Evolutionary conservation across 108 stramenopile species (phyloP).

Genomic region (Pseudonitzschia multiseries): DNA sequence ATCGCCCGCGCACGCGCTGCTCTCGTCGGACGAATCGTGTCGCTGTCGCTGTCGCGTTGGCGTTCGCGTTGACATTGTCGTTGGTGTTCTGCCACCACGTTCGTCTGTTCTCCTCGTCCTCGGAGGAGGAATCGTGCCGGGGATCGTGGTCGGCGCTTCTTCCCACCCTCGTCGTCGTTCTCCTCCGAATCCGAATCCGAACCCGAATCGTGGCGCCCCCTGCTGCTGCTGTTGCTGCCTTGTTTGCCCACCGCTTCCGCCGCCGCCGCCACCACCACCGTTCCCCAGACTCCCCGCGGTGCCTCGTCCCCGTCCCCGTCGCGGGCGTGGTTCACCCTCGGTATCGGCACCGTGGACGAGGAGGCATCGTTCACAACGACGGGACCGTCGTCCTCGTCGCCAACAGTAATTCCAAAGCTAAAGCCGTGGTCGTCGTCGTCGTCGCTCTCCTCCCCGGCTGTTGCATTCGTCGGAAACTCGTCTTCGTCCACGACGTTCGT

Average conservation of each 20-base stretch:
- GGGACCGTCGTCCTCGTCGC: conserved; percentile 8
- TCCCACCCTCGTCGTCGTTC: background rate
- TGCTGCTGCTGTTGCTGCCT: background rate
- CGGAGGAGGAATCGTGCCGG: no score
- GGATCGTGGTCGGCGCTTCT: no score
- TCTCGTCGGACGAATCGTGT: conserved; percentile 2
- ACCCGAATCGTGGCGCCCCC: background rate
- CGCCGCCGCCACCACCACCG: background rate
- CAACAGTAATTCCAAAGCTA: background rate
- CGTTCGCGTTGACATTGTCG: background rate
- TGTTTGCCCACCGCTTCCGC: no score
- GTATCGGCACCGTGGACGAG: background rate
- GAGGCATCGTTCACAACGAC: conserved; percentile 5
- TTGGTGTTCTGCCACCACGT: no score
- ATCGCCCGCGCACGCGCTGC: no score
- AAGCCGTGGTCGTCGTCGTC: background rate
- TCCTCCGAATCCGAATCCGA: background rate
- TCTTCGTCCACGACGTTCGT: conserved; percentile 9
- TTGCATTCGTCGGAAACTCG: conserved; percentile 1
- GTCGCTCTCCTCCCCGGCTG: no score
- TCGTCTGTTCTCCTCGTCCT: no score
- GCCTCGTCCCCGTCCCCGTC: background rate
- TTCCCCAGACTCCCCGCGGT: conserved; percentile 6
- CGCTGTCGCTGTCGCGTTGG: background rate
- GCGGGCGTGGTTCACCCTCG: background rate